These are phyloP conservation scores for Agroathelia rolfsii DNA, from an alignment of 1,284 basidiomycete genomes.

Conservation along the genomic window DNA sequence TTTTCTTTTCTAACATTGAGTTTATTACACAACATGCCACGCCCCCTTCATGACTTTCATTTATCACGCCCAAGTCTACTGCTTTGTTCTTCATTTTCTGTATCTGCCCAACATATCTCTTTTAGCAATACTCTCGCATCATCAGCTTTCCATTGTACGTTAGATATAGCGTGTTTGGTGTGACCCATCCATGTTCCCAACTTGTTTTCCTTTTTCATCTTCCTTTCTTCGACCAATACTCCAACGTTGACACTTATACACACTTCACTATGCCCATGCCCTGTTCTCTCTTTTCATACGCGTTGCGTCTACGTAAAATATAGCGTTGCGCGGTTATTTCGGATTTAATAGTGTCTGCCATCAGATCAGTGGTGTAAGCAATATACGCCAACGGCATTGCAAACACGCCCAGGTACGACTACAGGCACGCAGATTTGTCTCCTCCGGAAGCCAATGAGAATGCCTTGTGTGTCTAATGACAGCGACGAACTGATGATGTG, in stretches of 20 bases:
- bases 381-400: too few species aligned
- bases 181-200: slow-evolving; percentile 12
- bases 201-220: slow-evolving; percentile 19
- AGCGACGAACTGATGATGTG: too few species aligned
- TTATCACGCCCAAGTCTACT: slow-evolving; percentile 14
- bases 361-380: too few species aligned
- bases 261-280: slow-evolving; percentile 12
- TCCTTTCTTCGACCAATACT: slow-evolving; percentile 14
- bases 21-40: slow-evolving; percentile 22
- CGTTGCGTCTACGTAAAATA: too few species aligned
- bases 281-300: slow-evolving; percentile 10
- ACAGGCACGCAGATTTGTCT: too few species aligned
- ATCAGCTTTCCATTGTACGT: slow-evolving; percentile 31
- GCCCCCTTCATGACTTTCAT: slow-evolving; percentile 10
- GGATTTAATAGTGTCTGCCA: too few species aligned
- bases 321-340: too few species aligned
- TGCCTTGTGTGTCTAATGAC: too few species aligned
- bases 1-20: slow-evolving; percentile 26
- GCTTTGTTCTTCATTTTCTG: slow-evolving; percentile 15
- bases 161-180: slow-evolving; percentile 23
- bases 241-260: slow-evolving; percentile 8
- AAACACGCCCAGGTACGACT: too few species aligned
- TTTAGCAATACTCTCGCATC: slow-evolving; percentile 15
- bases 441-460: too few species aligned
- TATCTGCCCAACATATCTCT: slow-evolving; percentile 27